Evolutionary conservation across 1,284 basidiomycete species (phyloP).

Genomic region (Ceratobasidium sp.): DNA sequence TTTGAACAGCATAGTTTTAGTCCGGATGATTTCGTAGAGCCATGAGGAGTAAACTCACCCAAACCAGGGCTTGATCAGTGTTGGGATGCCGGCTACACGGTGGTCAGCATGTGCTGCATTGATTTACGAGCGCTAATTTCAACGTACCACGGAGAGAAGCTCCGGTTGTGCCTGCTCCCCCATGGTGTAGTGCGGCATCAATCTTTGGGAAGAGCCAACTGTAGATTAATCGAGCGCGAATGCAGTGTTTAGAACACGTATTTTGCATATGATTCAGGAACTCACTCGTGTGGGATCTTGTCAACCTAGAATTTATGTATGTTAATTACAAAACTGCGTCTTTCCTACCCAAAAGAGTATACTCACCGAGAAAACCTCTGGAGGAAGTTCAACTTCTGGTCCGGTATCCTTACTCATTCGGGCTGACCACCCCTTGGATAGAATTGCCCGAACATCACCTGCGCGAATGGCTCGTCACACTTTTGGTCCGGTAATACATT

Average conservation of each 20-base stretch:
- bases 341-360: neutral
- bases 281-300: constrained; percentile 74
- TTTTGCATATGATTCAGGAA: constrained; percentile 30
- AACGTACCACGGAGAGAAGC: constrained; percentile 60
- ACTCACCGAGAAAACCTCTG: constrained; percentile 54
- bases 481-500: neutral
- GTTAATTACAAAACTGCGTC: constrained; percentile 10
- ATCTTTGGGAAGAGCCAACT: constrained; percentile 79
- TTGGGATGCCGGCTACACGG: constrained; percentile 68
- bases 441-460: constrained; percentile 72
- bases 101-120: no score
- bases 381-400: constrained; percentile 54
- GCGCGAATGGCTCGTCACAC: constrained; percentile 41
- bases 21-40: no score
- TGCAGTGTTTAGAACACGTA: constrained; percentile 40
- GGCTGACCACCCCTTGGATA: constrained; percentile 80
- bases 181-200: constrained; percentile 72
- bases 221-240: constrained; percentile 2
- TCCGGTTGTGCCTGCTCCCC: constrained; percentile 76
- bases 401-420: constrained; percentile 57
- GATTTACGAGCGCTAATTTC: no score
- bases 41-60: no score
- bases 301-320: constrained; percentile 55
- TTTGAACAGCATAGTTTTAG: no score
- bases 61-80: constrained; percentile 77